Percentiles rank a stretch among this genome's conserved stretches.
Conservation (phyloP, 1,139 yeast species). For the Kurtzmaniella quercitrusa region DNA sequence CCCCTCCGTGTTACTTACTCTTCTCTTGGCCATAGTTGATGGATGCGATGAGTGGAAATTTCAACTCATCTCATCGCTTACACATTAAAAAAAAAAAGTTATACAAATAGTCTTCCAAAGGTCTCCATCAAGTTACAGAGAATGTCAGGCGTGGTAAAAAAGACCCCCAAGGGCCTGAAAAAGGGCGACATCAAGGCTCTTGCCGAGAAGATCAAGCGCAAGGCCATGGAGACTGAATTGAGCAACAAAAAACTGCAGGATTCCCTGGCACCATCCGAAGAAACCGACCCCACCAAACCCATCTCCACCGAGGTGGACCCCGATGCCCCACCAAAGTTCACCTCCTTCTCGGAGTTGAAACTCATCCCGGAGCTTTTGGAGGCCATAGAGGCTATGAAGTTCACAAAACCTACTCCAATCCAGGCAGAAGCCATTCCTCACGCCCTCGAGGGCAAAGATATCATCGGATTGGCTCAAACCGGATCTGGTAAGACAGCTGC, state of each 20-base stretch:
- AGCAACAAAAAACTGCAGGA: conserved; percentile 14
- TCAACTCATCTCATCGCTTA: conserved; percentile 7
- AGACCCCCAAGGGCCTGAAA: conserved; percentile 4
- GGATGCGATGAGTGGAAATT: conserved; percentile 1
- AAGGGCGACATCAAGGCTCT: conserved; percentile 24
- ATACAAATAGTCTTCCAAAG: not conserved
- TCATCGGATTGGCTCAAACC: conserved; percentile 78
- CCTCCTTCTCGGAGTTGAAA: conserved; percentile 47
- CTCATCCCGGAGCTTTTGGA: conserved; percentile 80
- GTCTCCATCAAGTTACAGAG: conserved; percentile 1
- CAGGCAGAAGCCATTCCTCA: conserved; percentile 90
- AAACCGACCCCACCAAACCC: conserved; percentile 6
- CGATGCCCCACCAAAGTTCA: conserved; percentile 31
- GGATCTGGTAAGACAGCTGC: conserved; percentile 89
- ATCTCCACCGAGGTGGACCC: conserved; percentile 16
- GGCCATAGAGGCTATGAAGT: conserved; percentile 67
- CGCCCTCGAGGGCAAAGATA: conserved; percentile 81
- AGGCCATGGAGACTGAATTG: conserved; percentile 37
- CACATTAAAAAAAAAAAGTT: not conserved
- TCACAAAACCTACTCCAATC: conserved; percentile 77
- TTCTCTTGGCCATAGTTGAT: conserved; percentile 43
- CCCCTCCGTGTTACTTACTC: conserved; percentile 26
- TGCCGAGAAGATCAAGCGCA: conserved; percentile 51
- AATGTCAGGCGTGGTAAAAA: conserved; percentile 7
- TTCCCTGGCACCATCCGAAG: conserved; percentile 12